Evolutionary conservation across 441 rosid genomes (phyloP), one percentile per base, ranked within the genome.

Genomic region (Pelargonium myrrhifolium): DNA sequence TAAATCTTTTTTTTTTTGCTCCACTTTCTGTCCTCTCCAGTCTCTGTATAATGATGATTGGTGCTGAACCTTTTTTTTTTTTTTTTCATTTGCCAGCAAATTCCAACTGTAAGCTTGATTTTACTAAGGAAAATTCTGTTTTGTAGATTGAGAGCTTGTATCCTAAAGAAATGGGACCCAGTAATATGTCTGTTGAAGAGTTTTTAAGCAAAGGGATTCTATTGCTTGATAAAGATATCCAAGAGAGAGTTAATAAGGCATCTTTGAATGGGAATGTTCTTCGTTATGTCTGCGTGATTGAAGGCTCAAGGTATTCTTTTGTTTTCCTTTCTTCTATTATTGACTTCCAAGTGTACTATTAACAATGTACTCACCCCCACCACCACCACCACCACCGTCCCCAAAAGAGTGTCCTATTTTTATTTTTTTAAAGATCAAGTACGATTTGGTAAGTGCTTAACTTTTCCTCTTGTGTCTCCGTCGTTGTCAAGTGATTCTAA

Each of bases 261-360:
- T 86, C 89, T 26, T 67, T 73, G 40, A 83, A 74, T 6, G 90
- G 93, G 35, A 84, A 85, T 69, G 99, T 89, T 65, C 95, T 93
- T 70, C 97, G 97, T 69, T 91, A 93, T 78, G 97, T 87, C 66
- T 91, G 95, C 61, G 66, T 91, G 68, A 88, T 93, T 51, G 95
- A 93, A 28, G 87, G 80, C 21, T 73, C 90, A 68, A 91, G 96
- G 98, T 93, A 81, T 76, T 51, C 20, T 69, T 74, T 43, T 43
- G 51, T 11, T 4, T 43, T 43, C 10, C n/a, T n/a, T 21, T 1
- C 20, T 51, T 49, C 8, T 15, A 28, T 28, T 28, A 28, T 28
- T 28, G 35, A 28, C 35, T 1, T 28, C 35, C 35, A 28, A 28
- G 35, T 28, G 35, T 28, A 28, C 2, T 28, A 28, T 28, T 28